Base-by-base conservation (phyloP, 1,284 basidiomycete genomes). In the Malassezia globosa region DNA sequence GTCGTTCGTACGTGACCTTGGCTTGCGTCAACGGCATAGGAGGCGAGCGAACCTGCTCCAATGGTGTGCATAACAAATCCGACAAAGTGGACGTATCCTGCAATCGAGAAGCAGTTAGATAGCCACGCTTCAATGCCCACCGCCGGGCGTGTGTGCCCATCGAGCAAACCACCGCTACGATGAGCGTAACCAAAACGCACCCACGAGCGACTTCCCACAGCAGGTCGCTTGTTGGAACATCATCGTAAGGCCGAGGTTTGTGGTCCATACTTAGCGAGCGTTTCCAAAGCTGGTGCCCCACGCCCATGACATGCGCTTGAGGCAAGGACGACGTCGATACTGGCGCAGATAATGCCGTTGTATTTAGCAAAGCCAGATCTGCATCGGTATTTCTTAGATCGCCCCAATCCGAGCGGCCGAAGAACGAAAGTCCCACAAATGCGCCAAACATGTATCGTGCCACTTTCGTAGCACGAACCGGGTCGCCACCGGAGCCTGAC, bases 361-460 rank as follows among this genome's bases (percentile, higher is more conserved):
- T n/a, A n/a, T n/a, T n/a, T n/a, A n/a, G n/a, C n/a, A n/a, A 39
- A 22, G 11, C 8, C 18, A 11, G 18, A 31, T 31, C 10, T 13
- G 5, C 6, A 3, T 10, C 48, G 11, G 16, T 7, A 14, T 37
- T 26, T n/a, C n/a, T n/a, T n/a, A n/a, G n/a, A n/a, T n/a, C 16
- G 29, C 29, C 29, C 50, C 50, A 47, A 8, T 63, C 59, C 14
- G 61, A 39, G 3, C 53, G 56, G 8, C 61, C 64, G 22, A 69
- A 48, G 42, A 69, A 55, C 39, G 61, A 59, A 51, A 67, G 52
- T 25, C 63, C 59, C 16, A 64, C 46, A 39, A 69, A 66, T 19
- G 61, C 60, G 18, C 63, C 65, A 19, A 66, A 51, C 58, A 67
- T 56, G 55, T 66, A 66, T n/a, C 63, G 59, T 18, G 64, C 39